Conservation (phyloP, 768 basidiomycete genomes). For the Lentinus tigrinus region DNA sequence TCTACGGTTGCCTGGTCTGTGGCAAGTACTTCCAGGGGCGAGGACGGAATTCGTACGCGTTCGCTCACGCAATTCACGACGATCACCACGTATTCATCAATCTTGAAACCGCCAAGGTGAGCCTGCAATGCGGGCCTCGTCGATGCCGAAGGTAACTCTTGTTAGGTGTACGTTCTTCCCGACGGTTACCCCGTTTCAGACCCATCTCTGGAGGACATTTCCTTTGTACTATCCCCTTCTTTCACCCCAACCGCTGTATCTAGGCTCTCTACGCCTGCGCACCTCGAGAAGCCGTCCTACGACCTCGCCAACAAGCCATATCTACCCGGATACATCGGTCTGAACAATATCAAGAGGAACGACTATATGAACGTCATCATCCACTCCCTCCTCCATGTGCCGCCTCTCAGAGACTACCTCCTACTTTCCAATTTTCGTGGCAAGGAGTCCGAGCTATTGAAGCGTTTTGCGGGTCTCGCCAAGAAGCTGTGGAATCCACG, state of each 20-base stretch:
- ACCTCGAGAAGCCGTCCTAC: constrained; percentile 74
- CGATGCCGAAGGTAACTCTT: neutral
- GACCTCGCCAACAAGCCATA: constrained; percentile 83
- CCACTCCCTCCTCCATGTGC: constrained; percentile 87
- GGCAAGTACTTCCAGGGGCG: constrained; percentile 99
- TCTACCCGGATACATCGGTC: constrained; percentile 88
- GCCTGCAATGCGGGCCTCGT: constrained; percentile 22
- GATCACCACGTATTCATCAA: constrained; percentile 99
- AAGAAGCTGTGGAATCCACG: constrained; percentile 97
- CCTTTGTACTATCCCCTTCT: constrained; percentile 84
- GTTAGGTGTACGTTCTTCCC: constrained; percentile 92
- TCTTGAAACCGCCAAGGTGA: constrained; percentile 87
- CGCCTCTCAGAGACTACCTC: constrained; percentile 85
- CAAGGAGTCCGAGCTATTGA: constrained; percentile 84
- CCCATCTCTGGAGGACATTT: constrained; percentile 94
- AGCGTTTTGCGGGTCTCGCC: constrained; percentile 81
- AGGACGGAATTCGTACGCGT: constrained; percentile 91
- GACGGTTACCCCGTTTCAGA: constrained; percentile 97
- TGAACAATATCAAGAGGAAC: constrained; percentile 97
- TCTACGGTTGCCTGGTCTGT: constrained; percentile 95
- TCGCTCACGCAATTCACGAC: constrained; percentile 95
- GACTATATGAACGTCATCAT: constrained; percentile 98
- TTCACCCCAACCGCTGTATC: constrained; percentile 66
- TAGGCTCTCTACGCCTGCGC: constrained; percentile 54
- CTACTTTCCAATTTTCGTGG: constrained; percentile 71